Conservation (phyloP, 352 stramenopile genomes). For the Pythium utonaiense region DNA sequence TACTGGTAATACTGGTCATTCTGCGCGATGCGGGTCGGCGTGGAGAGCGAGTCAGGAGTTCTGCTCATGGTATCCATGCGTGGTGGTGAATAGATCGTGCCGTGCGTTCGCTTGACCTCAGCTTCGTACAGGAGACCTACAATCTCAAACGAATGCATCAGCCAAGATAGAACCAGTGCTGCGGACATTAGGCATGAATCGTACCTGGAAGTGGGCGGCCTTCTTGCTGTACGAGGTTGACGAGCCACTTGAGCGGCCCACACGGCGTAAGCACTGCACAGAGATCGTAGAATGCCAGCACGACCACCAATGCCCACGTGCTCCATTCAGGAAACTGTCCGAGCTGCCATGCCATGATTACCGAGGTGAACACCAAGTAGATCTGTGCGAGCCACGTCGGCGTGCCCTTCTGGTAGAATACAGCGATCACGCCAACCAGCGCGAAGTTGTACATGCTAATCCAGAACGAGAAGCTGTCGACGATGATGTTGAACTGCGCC, state of each 20-base stretch:
- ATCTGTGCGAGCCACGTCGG: constrained; percentile 87
- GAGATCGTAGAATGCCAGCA: constrained; percentile 97
- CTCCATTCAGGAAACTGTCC: constrained; percentile 95
- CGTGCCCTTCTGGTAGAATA: constrained; percentile 89
- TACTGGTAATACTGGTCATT: constrained; percentile 64
- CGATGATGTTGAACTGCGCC: constrained; percentile 49
- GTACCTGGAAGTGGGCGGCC: constrained; percentile 85
- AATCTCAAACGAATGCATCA: background rate
- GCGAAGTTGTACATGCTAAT: constrained; percentile 92
- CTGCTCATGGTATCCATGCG: constrained; percentile 1
- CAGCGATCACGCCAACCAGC: constrained; percentile 83
- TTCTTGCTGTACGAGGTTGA: constrained; percentile 92
- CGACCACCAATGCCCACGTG: constrained; percentile 90
- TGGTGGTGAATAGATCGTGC: constrained; percentile 18
- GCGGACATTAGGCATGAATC: background rate
- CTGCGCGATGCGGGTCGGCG: background rate
- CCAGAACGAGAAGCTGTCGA: constrained; percentile 63
- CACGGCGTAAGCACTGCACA: constrained; percentile 97
- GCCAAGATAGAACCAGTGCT: background rate
- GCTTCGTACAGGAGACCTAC: constrained; percentile 73
- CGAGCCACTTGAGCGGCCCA: constrained; percentile 92
- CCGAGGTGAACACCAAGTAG: constrained; percentile 94
- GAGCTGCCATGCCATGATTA: constrained; percentile 98
- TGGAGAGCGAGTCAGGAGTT: background rate
- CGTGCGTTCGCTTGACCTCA: constrained; percentile 45